Evolutionary conservation across 352 stramenopile species (phyloP), one percentile per base, ranked within the genome.

Genomic region (Globisporangium alternatum): DNA sequence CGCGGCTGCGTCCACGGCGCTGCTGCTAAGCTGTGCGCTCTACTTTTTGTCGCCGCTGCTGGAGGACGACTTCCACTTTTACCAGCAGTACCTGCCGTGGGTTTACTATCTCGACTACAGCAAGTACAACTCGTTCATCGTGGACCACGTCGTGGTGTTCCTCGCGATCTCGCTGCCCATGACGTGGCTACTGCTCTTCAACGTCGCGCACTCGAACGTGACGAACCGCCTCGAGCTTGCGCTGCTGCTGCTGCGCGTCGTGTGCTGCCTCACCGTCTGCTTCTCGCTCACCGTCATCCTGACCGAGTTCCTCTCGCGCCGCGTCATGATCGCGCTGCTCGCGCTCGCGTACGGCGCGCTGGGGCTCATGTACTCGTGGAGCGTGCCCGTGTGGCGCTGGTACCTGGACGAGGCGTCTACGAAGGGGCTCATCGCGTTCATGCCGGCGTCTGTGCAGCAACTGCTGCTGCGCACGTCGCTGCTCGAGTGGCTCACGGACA

Each of bases 401-500:
- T 93, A 92, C 62, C 48, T 87, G 60, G 68, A 87, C 19, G 76
- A 91, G 31, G 75, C 81, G 17, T 71, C 69, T 25, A 61, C 55
- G 5, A 83, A 83, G 55, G 87, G 87, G 4, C 45, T 95, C 6
- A 60, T 95, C 5, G 68, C 74, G 3, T 83, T 91, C 33, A 61
- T 95, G 19, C 85, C 87, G 0, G 61, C 63, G n/a, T 81, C 70
- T 1, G 44, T 84, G 5, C 85, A 89, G 65, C 57, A 88, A 31
- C 59, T 93, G 44, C 60, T 95, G 47, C 76, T 95, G 35, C 73
- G 77, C 28, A 93, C 79, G 57, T 93, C 79, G 45, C 74, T 94
- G 13, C 67, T 95, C 30, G 83, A 95, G 55, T 95, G 85, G 85
- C 81, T 95, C 49, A 90, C 83, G 1, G 87, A 94, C 58, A 85